phyloP scores from a whole-genome alignment of 2,329 filamentous ascomycete species.

The Apiospora marii region DNA sequence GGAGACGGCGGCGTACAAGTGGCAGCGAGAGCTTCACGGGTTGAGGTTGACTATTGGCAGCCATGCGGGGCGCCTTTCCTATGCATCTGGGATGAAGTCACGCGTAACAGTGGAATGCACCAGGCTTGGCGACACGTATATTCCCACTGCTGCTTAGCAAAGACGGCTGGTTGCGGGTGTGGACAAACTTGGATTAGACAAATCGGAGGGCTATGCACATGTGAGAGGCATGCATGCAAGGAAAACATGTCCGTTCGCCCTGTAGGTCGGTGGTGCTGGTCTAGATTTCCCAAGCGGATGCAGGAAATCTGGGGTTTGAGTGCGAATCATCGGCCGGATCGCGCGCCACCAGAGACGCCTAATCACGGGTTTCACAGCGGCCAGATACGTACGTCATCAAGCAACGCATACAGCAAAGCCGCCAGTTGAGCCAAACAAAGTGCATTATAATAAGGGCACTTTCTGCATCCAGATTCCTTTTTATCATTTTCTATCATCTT shows the following conservation, averaged over 20 bases:
- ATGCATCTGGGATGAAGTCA: constrained; percentile 13
- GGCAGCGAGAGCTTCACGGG: constrained; percentile 85
- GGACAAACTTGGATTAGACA: constrained; percentile 1
- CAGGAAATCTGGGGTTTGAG: constrained; percentile 27
- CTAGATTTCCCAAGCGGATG: not conserved
- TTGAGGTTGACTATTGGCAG: constrained; percentile 62
- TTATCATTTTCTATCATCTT: not conserved
- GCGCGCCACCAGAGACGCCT: constrained; percentile 34
- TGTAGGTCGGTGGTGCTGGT: constrained; percentile 18
- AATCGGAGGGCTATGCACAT: not conserved
- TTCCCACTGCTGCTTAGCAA: not conserved
- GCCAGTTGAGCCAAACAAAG: constrained; percentile 10
- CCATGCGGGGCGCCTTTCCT: constrained; percentile 52
- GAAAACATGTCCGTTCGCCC: not conserved
- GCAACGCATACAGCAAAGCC: constrained; percentile 1
- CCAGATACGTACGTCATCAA: constrained; percentile 44
- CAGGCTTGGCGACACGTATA: not conserved
- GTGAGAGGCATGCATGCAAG: not conserved
- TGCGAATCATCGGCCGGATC: constrained; percentile 28
- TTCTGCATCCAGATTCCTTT: not conserved
- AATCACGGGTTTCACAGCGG: constrained; percentile 38
- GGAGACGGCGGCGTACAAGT: constrained; percentile 55
- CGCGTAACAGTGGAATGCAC: constrained; percentile 19
- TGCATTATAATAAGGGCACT: constrained; percentile 13
- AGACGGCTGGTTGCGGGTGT: not conserved